Conservation (phyloP, 495 filamentous ascomycete species). For the Podospora fimiseda region DNA sequence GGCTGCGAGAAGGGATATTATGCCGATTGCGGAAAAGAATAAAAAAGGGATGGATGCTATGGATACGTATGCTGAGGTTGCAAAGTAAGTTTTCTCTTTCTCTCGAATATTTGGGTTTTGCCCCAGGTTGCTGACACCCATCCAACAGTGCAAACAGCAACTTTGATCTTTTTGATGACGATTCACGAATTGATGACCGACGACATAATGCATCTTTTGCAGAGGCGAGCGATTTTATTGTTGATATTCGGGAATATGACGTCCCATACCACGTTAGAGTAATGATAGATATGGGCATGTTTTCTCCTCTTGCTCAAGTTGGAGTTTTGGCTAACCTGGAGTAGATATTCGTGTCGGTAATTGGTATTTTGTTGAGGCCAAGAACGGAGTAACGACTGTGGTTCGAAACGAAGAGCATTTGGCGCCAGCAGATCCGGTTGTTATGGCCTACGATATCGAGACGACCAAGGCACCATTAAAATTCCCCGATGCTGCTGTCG, state of each 20-base stretch:
- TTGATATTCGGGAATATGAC: conserved; percentile 98
- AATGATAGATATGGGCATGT: conserved; percentile 84
- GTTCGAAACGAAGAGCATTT: conserved; percentile 83
- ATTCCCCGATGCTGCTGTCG: conserved; percentile 91
- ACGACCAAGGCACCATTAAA: conserved; percentile 95
- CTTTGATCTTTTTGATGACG: conserved; percentile 95
- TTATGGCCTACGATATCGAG: conserved; percentile 97
- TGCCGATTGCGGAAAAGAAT: conserved; percentile 94
- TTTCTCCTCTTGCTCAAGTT: neutral
- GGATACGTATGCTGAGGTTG: conserved; percentile 97
- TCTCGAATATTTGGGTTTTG: no score
- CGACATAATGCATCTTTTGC: conserved; percentile 68
- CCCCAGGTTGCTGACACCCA: conserved; percentile 18
- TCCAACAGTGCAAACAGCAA: conserved; percentile 65
- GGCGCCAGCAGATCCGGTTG: conserved; percentile 83
- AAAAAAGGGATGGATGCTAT: conserved; percentile 90
- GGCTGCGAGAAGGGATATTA: conserved; percentile 69
- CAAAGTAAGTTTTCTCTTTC: conserved; percentile 52
- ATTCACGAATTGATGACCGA: conserved; percentile 77
- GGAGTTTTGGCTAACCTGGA: conserved; percentile 18
- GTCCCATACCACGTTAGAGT: conserved; percentile 99
- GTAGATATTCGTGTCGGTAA: conserved; percentile 90
- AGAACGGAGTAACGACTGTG: conserved; percentile 78
- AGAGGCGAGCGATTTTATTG: conserved; percentile 93
- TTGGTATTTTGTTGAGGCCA: conserved; percentile 95